Evolutionary conservation across 805 yeast genomes (phyloP).

Genomic region (Candida ulmi): DNA sequence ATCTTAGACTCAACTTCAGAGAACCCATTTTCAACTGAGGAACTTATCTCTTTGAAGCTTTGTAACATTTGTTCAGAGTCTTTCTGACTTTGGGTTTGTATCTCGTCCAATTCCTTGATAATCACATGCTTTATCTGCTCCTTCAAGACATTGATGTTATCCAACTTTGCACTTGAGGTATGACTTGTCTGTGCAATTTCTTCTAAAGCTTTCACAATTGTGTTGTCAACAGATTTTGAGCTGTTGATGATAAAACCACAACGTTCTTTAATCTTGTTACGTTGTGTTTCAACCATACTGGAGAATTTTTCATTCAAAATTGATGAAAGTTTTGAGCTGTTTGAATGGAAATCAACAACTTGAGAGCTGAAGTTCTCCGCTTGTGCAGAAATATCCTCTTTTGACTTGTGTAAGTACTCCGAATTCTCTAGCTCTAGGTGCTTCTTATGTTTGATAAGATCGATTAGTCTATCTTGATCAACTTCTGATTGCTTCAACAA

Average conservation of each 20-base stretch:
- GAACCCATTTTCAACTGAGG: background rate
- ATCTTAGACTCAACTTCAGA: background rate
- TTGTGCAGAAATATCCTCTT: slow-evolving; percentile 3
- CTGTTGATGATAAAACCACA: slow-evolving; percentile 3
- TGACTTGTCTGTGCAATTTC: slow-evolving; percentile 1
- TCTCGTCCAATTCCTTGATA: slow-evolving; percentile 8
- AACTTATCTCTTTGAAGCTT: slow-evolving; percentile 7
- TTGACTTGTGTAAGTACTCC: slow-evolving; percentile 7
- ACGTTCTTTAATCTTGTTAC: slow-evolving; percentile 7
- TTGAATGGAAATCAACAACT: slow-evolving; percentile 4
- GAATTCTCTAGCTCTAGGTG: slow-evolving; percentile 12
- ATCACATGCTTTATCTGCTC: slow-evolving; percentile 13
- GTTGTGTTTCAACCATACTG: slow-evolving; percentile 12
- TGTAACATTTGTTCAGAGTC: slow-evolving; percentile 6
- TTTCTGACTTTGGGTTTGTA: slow-evolving; percentile 7
- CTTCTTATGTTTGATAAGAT: slow-evolving; percentile 14
- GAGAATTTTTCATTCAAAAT: slow-evolving; percentile 10
- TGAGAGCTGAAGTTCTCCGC: slow-evolving; percentile 1
- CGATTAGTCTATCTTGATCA: slow-evolving; percentile 12
- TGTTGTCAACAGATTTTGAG: slow-evolving; percentile 1
- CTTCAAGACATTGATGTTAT: slow-evolving; percentile 12
- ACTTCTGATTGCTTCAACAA: slow-evolving; percentile 8
- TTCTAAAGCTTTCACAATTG: slow-evolving; percentile 6
- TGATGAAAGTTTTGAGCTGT: slow-evolving; percentile 5
- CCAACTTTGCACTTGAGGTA: slow-evolving; percentile 6